Evolutionary conservation across 495 filamentous ascomycete genomes (phyloP), one percentile per base, ranked within the genome.

Genomic region (Aspergillus campestris): DNA sequence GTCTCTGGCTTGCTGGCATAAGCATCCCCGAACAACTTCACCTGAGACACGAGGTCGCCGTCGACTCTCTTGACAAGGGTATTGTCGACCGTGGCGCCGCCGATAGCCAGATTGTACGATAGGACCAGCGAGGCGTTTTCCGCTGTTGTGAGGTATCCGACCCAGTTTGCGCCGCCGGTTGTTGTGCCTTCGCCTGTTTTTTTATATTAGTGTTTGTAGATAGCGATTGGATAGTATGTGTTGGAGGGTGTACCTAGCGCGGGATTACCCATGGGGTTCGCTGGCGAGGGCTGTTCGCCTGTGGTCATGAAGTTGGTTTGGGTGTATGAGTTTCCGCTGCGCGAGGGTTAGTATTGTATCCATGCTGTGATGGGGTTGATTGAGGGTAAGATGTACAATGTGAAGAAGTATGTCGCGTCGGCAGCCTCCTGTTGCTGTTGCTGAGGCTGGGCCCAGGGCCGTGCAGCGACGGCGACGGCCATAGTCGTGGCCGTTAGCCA

Each of bases 211-310:
- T n/a, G n/a, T n/a, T n/a, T n/a, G n/a, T n/a, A n/a, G n/a, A n/a
- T n/a, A n/a, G n/a, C n/a, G n/a, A n/a, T n/a, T n/a, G 14, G 31
- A 12, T 35, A 15, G 24, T 34, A 7, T 13, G 13, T 5, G 6
- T 6, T 40, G 15, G 10, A 14, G 10, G 12, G 27, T 47, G 37
- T 36, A 66, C 65, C 65, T 29, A 69, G 50, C 7, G 52, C 30
- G 6, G 88, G 87, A 58, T 91, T 94, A 18, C 87, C 87, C 47
- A 92, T 69, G 0, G 87, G 86, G 57, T 89, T 87, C 7, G 52
- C 50, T 11, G 56, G 36, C 13, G 75, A 73, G 6, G 87, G 84
- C 45, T 85, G 80, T 9, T 73, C 64, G 38, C 67, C 64, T 27
- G 62, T 72, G 36, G 74, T 60, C 55, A 86, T 74, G 67, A 92